A percentile compares a stretch with the other conserved stretches of the same genome.
Conservation (phyloP, 2,329 filamentous ascomycete genomes). For the Scedosporium minutisporum region DNA sequence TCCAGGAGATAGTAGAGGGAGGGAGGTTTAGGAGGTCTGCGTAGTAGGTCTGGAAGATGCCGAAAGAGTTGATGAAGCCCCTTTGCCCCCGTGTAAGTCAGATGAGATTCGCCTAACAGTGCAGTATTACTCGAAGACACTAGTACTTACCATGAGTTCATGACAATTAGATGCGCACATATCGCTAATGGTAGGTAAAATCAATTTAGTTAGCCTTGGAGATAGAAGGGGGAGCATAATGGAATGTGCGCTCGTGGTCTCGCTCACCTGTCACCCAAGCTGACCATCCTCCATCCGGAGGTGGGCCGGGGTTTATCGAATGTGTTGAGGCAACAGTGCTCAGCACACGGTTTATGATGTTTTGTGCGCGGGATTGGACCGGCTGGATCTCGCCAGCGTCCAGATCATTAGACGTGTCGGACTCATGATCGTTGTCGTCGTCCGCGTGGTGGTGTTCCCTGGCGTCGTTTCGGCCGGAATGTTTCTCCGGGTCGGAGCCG, state of each 20-base stretch:
- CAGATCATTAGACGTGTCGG: background rate
- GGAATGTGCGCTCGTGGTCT: background rate
- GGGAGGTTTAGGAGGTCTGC: constrained; percentile 24
- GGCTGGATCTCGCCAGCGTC: constrained; percentile 6
- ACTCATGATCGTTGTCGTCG: background rate
- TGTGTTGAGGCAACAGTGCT: constrained; percentile 31
- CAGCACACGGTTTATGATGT: constrained; percentile 25
- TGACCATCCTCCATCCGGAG: constrained; percentile 38
- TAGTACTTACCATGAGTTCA: constrained; percentile 35
- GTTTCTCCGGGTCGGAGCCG: constrained; percentile 6
- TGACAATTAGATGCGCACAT: constrained; percentile 34
- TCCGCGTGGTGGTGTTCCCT: background rate
- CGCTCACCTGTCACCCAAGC: constrained; percentile 36
- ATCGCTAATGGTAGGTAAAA: constrained; percentile 17
- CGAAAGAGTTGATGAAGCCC: constrained; percentile 47
- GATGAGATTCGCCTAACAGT: background rate
- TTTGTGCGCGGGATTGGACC: constrained; percentile 6
- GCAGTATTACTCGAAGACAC: no score
- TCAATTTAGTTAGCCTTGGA: background rate
- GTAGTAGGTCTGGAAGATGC: constrained; percentile 47
- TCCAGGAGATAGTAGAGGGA: constrained; percentile 41
- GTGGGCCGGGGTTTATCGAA: constrained; percentile 32
- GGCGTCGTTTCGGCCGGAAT: background rate
- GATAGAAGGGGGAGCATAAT: background rate
- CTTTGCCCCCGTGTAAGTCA: constrained; percentile 12